These are phyloP conservation scores for Leccinum uliginosum DNA, from an alignment of 768 basidiomycete species.

Conservation along the genomic window DNA sequence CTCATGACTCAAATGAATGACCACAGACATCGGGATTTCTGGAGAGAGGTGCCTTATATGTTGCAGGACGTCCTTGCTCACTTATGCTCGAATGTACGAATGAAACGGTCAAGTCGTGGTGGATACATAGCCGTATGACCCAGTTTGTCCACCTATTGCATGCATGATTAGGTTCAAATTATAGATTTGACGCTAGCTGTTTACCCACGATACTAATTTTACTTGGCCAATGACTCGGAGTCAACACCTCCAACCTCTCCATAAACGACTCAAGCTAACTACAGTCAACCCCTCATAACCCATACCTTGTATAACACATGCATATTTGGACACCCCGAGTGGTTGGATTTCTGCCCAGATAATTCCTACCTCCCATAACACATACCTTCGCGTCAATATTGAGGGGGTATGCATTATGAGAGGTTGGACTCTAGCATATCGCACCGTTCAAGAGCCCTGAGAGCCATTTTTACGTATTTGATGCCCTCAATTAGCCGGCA, in stretches of 20 bases:
- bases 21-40: constrained; percentile 80
- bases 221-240: neutral
- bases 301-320: neutral
- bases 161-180: neutral
- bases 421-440: neutral
- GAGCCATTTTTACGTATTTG: constrained; percentile 10
- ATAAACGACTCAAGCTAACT: neutral
- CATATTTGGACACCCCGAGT: neutral
- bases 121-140: constrained; percentile 73
- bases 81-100: constrained; percentile 68
- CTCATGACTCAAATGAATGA: neutral
- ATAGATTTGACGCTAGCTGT: constrained; percentile 7
- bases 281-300: neutral
- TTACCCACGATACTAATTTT: constrained; percentile 6
- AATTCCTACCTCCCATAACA: neutral
- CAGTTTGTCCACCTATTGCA: neutral
- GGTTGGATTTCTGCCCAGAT: neutral
- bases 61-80: constrained; percentile 72
- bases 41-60: constrained; percentile 88
- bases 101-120: constrained; percentile 60
- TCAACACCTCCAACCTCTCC: neutral
- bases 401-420: neutral
- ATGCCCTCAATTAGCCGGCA: constrained; percentile 1
- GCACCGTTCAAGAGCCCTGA: neutral
- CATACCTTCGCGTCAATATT: neutral